Evolutionary conservation across 805 yeast genomes (phyloP).

Genomic region (Saccharomycopsis lassenensis): DNA sequence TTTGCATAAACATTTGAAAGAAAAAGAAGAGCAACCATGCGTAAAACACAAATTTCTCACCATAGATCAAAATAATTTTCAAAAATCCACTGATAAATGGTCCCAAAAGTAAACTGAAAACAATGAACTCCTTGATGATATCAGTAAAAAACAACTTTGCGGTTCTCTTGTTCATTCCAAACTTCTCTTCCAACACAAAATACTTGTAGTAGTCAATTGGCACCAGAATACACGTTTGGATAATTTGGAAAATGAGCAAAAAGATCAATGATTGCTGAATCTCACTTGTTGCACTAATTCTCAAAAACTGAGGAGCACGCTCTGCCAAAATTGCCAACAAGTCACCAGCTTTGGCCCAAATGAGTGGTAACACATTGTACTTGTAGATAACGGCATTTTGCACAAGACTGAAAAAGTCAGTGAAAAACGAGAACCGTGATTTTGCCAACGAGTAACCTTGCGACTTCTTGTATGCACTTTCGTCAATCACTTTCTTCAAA

Average conservation of each 20-base stretch:
- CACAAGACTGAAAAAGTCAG: slow-evolving; percentile 38
- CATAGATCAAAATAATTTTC: slow-evolving; percentile 70
- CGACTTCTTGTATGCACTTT: slow-evolving; percentile 64
- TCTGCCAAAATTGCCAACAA: slow-evolving; percentile 18
- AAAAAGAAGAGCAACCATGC: slow-evolving; percentile 59
- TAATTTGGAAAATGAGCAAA: slow-evolving; percentile 36
- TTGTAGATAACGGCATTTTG: slow-evolving; percentile 50
- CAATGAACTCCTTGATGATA: slow-evolving; percentile 46
- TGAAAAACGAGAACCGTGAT: slow-evolving; percentile 52
- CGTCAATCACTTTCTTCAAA: slow-evolving; percentile 56
- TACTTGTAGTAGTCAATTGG: slow-evolving; percentile 70
- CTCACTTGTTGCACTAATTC: slow-evolving; percentile 37
- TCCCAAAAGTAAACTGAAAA: slow-evolving; percentile 57
- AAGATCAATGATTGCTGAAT: slow-evolving; percentile 67
- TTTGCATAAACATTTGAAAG: slow-evolving; percentile 63
- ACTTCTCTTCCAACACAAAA: slow-evolving; percentile 85
- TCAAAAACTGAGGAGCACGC: slow-evolving; percentile 23
- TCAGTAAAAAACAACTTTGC: slow-evolving; percentile 62
- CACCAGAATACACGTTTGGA: slow-evolving; percentile 43
- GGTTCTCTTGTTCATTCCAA: slow-evolving; percentile 88
- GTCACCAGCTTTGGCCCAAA: slow-evolving; percentile 43
- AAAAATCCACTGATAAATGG: slow-evolving; percentile 68
- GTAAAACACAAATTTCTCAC: slow-evolving; percentile 73
- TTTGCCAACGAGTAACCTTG: slow-evolving; percentile 75
- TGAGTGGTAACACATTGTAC: slow-evolving; percentile 50